Conservation (phyloP, 1,284 basidiomycete species). For the Cryptococcus wingfieldii region DNA sequence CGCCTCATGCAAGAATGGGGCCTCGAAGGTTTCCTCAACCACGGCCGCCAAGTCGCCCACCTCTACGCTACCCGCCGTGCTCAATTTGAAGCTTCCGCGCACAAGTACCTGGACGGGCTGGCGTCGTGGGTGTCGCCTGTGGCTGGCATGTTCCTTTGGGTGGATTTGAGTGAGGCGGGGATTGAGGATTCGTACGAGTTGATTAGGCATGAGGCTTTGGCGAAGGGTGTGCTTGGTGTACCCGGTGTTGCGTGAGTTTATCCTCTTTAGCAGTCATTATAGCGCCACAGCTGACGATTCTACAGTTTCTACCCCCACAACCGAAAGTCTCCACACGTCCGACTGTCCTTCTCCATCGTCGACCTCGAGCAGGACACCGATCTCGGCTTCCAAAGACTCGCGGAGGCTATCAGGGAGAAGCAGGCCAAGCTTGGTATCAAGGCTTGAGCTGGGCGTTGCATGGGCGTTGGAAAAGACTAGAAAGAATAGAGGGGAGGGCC, state of each 20-base stretch:
- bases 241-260: constrained; percentile 58
- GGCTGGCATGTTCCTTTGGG: constrained; percentile 90
- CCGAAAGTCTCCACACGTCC: constrained; percentile 64
- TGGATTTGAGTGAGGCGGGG: constrained; percentile 46
- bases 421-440: constrained; percentile 15
- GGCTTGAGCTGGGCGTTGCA: no score
- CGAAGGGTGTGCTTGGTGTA: constrained; percentile 78
- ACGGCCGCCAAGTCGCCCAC: constrained; percentile 65
- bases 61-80: constrained; percentile 73
- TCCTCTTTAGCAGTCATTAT: not conserved
- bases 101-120: constrained; percentile 66
- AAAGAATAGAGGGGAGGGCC: no score
- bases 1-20: constrained; percentile 70
- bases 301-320: constrained; percentile 65
- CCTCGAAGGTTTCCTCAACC: constrained; percentile 68
- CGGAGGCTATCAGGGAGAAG: constrained; percentile 57
- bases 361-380: constrained; percentile 63
- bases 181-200: constrained; percentile 66
- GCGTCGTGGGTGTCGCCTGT: constrained; percentile 80
- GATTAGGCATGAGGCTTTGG: constrained; percentile 71
- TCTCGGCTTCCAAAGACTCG: constrained; percentile 66
- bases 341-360: constrained; percentile 74
- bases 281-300: constrained; percentile 1
- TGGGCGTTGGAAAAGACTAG: no score
- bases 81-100: constrained; percentile 75